Percentiles rank a stretch among this genome's conserved stretches.
Conservation (phyloP, 2,329 filamentous ascomycete species). For the Claviceps cyperi region DNA sequence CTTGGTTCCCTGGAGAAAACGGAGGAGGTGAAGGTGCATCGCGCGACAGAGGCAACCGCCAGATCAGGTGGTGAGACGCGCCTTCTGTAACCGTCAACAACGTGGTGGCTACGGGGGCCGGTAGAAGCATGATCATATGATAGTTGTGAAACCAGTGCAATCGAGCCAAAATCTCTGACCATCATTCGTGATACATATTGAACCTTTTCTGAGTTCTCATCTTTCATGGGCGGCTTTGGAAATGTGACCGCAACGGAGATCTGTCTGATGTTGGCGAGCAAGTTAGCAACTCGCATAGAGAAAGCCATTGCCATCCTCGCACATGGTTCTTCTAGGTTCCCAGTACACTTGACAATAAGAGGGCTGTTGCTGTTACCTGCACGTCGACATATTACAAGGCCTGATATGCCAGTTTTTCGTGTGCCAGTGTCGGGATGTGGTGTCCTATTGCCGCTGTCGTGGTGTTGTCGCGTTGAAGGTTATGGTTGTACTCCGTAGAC, state of each 20-base stretch:
- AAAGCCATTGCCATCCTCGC: conserved; percentile 10
- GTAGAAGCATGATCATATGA: conserved; percentile 30
- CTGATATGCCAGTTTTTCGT: not conserved
- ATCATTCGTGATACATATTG: conserved; percentile 29
- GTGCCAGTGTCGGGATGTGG: not conserved
- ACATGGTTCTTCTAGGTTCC: not conserved
- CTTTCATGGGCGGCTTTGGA: conserved; percentile 22
- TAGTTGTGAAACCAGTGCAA: conserved; percentile 26
- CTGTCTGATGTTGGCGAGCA: conserved; percentile 49
- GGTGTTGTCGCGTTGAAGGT: no score
- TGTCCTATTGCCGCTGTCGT: not conserved
- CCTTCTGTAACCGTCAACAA: conserved; percentile 23
- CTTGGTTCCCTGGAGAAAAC: conserved; percentile 22
- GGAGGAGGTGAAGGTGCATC: conserved; percentile 10
- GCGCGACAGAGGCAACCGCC: conserved; percentile 34
- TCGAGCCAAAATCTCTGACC: conserved; percentile 31
- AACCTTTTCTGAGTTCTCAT: conserved; percentile 28
- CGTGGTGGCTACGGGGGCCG: conserved; percentile 22
- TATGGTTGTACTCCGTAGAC: not conserved
- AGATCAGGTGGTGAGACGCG: conserved; percentile 26
- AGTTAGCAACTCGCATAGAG: conserved; percentile 57
- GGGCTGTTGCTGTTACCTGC: not conserved
- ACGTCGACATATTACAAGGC: not conserved
- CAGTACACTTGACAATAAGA: not conserved
- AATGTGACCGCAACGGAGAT: conserved; percentile 44